These are phyloP conservation scores for Aurinia saxatilis DNA, from an alignment of 345 rosid genomes.

Conservation along the genomic window DNA sequence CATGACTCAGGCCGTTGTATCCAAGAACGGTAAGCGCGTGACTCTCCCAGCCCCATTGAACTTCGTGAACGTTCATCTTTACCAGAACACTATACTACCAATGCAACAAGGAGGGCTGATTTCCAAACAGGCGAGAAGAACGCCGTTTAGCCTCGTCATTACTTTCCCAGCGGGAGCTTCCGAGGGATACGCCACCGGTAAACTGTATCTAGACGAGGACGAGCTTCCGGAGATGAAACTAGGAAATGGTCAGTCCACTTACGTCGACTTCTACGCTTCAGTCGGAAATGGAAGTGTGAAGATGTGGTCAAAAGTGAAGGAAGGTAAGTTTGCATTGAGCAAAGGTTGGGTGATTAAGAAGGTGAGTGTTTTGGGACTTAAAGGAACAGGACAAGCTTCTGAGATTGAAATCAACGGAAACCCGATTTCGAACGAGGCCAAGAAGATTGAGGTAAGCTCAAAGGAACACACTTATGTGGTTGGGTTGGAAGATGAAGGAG, in stretches of 20 bases:
- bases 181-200: slow-evolving; percentile 67
- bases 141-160: slow-evolving; percentile 73
- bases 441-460: slow-evolving; percentile 30
- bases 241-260: slow-evolving; percentile 58
- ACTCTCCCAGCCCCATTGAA: slow-evolving; percentile 73
- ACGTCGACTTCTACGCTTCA: slow-evolving; percentile 57
- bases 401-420: slow-evolving; percentile 47
- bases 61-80: slow-evolving; percentile 75
- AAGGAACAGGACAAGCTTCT: slow-evolving; percentile 35
- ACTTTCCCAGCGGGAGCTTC: slow-evolving; percentile 65
- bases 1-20: slow-evolving; percentile 45
- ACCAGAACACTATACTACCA: slow-evolving; percentile 73
- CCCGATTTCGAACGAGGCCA: slow-evolving; percentile 1
- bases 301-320: slow-evolving; percentile 77
- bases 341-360: slow-evolving; percentile 73
- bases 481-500: slow-evolving; percentile 31
- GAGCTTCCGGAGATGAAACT: slow-evolving; percentile 93
- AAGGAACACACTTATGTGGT: slow-evolving; percentile 38
- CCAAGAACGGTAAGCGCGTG: slow-evolving; percentile 45
- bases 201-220: slow-evolving; percentile 66
- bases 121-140: slow-evolving; percentile 72
- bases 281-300: slow-evolving; percentile 50
- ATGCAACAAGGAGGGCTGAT: slow-evolving; percentile 89
- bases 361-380: slow-evolving; percentile 63
- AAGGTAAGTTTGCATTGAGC: slow-evolving; percentile 61